Evolutionary conservation across 2,329 filamentous ascomycete genomes (phyloP).

Genomic region (Xylaria sp.): DNA sequence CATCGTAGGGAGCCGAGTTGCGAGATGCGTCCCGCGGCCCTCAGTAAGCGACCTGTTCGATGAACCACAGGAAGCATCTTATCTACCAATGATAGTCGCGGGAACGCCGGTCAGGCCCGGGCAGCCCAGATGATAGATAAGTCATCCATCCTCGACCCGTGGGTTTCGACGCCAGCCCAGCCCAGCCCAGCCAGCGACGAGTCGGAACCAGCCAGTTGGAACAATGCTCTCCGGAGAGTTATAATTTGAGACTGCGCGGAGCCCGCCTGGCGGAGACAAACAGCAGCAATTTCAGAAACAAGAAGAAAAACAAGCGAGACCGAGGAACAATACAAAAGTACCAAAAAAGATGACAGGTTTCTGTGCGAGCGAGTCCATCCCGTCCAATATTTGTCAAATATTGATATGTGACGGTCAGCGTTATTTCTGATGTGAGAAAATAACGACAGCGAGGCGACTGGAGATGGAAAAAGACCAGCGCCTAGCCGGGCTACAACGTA

Average conservation of each 20-base stretch:
- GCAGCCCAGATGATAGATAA: constrained; percentile 6
- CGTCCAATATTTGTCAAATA: neutral
- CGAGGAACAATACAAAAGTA: too few relatives aligned
- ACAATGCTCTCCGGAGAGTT: neutral
- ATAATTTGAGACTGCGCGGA: neutral
- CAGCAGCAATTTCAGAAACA: too few relatives aligned
- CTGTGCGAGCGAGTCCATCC: neutral
- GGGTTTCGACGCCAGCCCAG: constrained; percentile 13
- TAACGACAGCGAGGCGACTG: neutral
- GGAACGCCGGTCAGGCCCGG: neutral
- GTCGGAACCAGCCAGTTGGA: constrained; percentile 16
- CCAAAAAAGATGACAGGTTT: constrained; percentile 12
- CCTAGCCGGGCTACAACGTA: constrained; percentile 16
- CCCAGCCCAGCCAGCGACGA: constrained; percentile 5
- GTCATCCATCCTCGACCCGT: constrained; percentile 18
- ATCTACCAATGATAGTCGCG: constrained; percentile 6
- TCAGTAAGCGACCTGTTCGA: constrained; percentile 13
- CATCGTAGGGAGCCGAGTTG: constrained; percentile 5
- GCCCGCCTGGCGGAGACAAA: neutral
- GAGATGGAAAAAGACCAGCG: constrained; percentile 10
- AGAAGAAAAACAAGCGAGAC: neutral
- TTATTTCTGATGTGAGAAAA: constrained; percentile 27
- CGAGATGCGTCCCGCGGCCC: neutral
- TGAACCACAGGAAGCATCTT: neutral
- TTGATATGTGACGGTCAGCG: constrained; percentile 24